Base-by-base conservation (phyloP, 176 grass and related monocot species). In the Rhipidocladum racemiflorum region DNA sequence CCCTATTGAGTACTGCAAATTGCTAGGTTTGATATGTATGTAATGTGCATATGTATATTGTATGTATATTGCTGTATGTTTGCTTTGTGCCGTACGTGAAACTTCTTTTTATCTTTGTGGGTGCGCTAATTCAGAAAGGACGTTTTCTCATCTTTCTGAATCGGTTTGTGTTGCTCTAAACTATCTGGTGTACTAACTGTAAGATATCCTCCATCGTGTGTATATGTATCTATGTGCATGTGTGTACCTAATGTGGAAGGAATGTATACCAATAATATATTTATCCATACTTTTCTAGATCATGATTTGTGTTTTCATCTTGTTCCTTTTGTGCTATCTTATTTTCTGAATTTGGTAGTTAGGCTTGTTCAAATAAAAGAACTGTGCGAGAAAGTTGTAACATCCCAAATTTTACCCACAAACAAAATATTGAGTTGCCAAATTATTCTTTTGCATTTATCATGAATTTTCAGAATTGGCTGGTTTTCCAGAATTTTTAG, bases 61-160 rank as follows among this genome's bases (percentile, higher is more conserved):
- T n/a, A n/a, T n/a, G n/a, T n/a, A 63, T 40, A 76, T 25, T 54
- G 55, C 10, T 55, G 73, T 42, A 35, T 28, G 65, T 49, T 24
- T 79, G 61, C 16, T 64, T 36, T 44, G 48, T 67, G 10, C 55
- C 39, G 23, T n/a, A n/a, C n/a, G n/a, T n/a, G n/a, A n/a, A n/a
- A 7, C 29, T 32, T 9, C 50, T 5, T 32, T 50, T 20, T 53
- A 8, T 9, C 27, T 27, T 63, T 8, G 65, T 60, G 28, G 43
- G 44, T 15, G 56, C 24, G 13, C 74, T 72, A 66, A 65, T 88
- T 83, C 86, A 78, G 66, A 72, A 73, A 83, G 57, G 28, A 63
- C 4, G 36, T 73, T 73, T 75, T 74, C 46, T 72, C 3, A 49
- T 72, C 57, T 48, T 46, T 88, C 65, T 78, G 86, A 72, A n/a